A percentile compares a stretch with the other conserved stretches of the same genome.
Conservation (phyloP, 768 basidiomycete genomes). For the Cyclocybe aegerita region DNA sequence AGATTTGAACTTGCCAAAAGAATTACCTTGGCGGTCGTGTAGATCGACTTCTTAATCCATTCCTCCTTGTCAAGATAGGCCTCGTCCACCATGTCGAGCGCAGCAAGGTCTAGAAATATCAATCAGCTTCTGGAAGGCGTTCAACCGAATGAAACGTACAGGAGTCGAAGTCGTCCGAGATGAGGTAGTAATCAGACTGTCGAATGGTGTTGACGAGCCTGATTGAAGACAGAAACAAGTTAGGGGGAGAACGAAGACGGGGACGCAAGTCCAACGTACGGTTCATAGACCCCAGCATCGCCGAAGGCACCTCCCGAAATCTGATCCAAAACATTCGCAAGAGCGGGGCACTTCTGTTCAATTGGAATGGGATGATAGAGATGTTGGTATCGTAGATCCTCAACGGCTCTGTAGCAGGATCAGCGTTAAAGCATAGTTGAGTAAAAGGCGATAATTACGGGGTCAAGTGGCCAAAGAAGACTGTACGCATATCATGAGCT, state of each 20-base stretch:
- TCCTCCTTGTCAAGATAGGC: constrained; percentile 80
- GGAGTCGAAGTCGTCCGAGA: constrained; percentile 94
- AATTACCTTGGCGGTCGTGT: constrained; percentile 71
- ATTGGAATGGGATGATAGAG: constrained; percentile 78
- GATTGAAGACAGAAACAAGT: constrained; percentile 7
- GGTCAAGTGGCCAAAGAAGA: constrained; percentile 90
- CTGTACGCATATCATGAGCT: constrained; percentile 28
- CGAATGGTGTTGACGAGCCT: constrained; percentile 76
- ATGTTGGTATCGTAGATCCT: constrained; percentile 85
- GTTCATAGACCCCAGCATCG: constrained; percentile 78
- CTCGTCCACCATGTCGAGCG: constrained; percentile 84
- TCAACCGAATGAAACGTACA: constrained; percentile 45
- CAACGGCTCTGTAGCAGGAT: constrained; percentile 54
- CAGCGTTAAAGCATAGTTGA: neutral
- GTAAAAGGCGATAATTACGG: constrained; percentile 36
- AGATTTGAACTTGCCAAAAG: neutral
- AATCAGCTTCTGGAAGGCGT: neutral
- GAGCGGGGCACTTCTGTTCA: constrained; percentile 79
- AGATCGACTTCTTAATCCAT: constrained; percentile 92
- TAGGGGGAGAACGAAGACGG: constrained; percentile 5
- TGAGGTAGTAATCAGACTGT: constrained; percentile 74
- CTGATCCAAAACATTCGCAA: constrained; percentile 76
- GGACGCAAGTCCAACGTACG: constrained; percentile 46
- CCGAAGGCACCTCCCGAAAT: constrained; percentile 83
- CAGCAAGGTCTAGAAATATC: constrained; percentile 62